These are phyloP conservation scores for Microcera coccophila DNA, from an alignment of 2,329 filamentous ascomycete genomes.

Conservation along the genomic window DNA sequence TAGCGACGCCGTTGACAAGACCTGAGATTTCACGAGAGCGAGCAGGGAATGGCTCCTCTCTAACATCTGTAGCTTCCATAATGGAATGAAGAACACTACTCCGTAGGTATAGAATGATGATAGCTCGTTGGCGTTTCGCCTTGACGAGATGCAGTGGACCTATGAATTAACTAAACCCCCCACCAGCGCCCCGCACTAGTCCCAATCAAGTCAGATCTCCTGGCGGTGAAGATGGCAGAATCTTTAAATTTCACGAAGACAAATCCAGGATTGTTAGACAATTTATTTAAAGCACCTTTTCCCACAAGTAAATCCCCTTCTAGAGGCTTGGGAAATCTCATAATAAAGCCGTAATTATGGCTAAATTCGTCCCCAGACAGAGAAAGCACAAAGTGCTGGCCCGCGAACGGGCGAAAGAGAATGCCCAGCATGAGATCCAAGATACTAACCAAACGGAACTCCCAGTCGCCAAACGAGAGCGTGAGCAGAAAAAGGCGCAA, in stretches of 20 bases:
- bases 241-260: constrained; percentile 33
- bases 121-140: too few species aligned
- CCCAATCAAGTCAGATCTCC: constrained; percentile 26
- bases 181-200: constrained; percentile 34
- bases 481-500: constrained; percentile 52
- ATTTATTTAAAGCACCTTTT: background rate
- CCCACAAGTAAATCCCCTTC: background rate
- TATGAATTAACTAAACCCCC: background rate
- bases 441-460: constrained; percentile 35
- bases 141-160: too few species aligned
- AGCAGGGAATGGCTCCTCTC: constrained; percentile 63
- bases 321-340: constrained; percentile 6
- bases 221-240: constrained; percentile 39
- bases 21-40: constrained; percentile 57
- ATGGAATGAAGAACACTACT: background rate
- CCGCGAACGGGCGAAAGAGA: constrained; percentile 51
- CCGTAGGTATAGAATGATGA: background rate
- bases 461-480: constrained; percentile 44
- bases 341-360: constrained; percentile 35
- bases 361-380: constrained; percentile 60
- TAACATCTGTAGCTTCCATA: constrained; percentile 43
- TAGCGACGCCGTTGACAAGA: constrained; percentile 62
- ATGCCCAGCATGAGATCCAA: constrained; percentile 37
- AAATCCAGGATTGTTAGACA: constrained; percentile 8
- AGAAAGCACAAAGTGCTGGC: constrained; percentile 67